Evolutionary conservation across 2,329 filamentous ascomycete species (phyloP).

Genomic region (Orbilia quercus): DNA sequence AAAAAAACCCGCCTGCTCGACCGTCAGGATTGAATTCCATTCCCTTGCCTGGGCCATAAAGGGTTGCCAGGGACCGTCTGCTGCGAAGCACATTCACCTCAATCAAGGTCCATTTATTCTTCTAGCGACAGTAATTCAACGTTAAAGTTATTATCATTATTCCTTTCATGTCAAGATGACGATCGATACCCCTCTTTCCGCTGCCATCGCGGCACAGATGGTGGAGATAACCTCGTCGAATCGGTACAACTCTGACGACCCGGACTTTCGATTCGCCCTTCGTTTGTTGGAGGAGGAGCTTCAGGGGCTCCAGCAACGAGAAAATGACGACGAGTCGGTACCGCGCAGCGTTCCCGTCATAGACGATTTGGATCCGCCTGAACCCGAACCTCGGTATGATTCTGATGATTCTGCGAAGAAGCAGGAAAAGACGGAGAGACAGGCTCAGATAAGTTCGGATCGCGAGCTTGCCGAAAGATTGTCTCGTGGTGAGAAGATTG

Average conservation of each 20-base stretch:
- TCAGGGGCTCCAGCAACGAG: constrained; percentile 21
- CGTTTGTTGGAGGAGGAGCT: constrained; percentile 48
- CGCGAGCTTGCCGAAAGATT: constrained; percentile 34
- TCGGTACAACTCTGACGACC: constrained; percentile 8
- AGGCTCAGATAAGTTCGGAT: constrained; percentile 31
- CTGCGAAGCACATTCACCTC: background rate
- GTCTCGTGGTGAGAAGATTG: constrained; percentile 20
- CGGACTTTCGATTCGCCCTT: constrained; percentile 43
- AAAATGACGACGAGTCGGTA: constrained; percentile 28
- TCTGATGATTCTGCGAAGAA: background rate
- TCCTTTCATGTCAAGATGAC: constrained; percentile 16
- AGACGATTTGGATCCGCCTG: background rate
- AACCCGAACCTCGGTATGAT: background rate
- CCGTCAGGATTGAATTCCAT: background rate
- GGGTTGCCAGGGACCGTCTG: background rate
- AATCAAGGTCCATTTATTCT: background rate
- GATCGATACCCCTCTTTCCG: constrained; percentile 37
- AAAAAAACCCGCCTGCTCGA: constrained; percentile 3
- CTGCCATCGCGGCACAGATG: constrained; percentile 51
- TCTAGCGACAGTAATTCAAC: background rate
- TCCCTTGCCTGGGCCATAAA: too few relatives aligned
- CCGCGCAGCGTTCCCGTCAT: constrained; percentile 24
- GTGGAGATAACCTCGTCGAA: constrained; percentile 31
- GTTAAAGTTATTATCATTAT: too few relatives aligned
- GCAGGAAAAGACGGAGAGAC: background rate